Conservation (phyloP, 352 stramenopile genomes). For the Elongisporangium anandrum region DNA sequence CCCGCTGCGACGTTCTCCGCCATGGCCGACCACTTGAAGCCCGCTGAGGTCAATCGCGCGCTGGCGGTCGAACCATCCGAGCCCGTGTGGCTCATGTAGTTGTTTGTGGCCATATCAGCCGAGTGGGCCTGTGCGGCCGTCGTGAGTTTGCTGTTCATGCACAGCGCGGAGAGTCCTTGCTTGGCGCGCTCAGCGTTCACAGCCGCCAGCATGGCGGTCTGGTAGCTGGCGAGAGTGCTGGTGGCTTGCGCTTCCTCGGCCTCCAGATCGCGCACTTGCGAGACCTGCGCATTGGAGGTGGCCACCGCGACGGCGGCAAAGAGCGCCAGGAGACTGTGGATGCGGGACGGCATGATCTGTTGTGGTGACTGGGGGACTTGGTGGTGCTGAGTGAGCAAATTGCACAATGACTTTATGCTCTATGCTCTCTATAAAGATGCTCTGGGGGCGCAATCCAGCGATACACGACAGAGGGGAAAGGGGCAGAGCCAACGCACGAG, state of each 20-base stretch:
- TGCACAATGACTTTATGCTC: not conserved
- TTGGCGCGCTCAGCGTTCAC: slow-evolving; percentile 47
- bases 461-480: not conserved
- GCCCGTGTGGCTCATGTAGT: slow-evolving; percentile 49
- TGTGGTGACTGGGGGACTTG: not conserved
- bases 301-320: not conserved
- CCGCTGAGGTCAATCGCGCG: slow-evolving; percentile 28
- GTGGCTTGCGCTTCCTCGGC: not conserved
- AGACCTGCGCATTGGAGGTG: not conserved
- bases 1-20: slow-evolving; percentile 61
- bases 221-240: slow-evolving; percentile 9
- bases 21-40: slow-evolving; percentile 36
- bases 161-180: slow-evolving; percentile 20
- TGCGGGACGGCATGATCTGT: not conserved
- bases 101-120: slow-evolving; percentile 33
- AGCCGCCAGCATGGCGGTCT: slow-evolving; percentile 30
- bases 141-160: slow-evolving; percentile 32
- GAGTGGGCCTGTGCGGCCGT: slow-evolving; percentile 21
- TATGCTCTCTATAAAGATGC: not conserved
- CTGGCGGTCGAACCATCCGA: slow-evolving; percentile 37
- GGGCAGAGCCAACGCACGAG: not conserved
- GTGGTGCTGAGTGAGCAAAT: not conserved
- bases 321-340: not conserved
- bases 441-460: not conserved
- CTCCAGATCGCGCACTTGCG: not conserved